Evolutionary conservation across 306 rosid species (phyloP).

Genomic region (Fragaria nilgerrensis): DNA sequence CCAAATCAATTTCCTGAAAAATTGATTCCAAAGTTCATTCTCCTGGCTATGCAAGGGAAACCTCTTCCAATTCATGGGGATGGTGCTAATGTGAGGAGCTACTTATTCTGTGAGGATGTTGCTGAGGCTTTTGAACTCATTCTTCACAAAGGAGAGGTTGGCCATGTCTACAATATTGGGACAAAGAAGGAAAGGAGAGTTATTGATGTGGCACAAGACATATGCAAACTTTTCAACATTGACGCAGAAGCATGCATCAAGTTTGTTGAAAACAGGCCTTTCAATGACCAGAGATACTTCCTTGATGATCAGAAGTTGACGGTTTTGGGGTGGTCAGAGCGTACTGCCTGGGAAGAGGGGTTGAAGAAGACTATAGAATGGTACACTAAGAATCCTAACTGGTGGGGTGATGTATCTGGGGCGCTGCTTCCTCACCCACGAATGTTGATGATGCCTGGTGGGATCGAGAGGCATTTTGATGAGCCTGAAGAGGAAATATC

Average conservation of each 20-base stretch:
- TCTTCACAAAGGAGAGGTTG: conserved; percentile 94
- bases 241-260: conserved; percentile 64
- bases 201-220: conserved; percentile 80
- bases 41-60: conserved; percentile 82
- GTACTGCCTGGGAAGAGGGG: conserved; percentile 85
- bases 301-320: conserved; percentile 81
- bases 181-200: conserved; percentile 87
- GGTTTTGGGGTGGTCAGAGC: conserved; percentile 80
- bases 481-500: conserved; percentile 59
- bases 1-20: conserved; percentile 92
- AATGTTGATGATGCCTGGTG: conserved; percentile 96
- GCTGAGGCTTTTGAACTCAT: conserved; percentile 92
- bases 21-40: conserved; percentile 86
- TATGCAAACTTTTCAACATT: conserved; percentile 63
- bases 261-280: conserved; percentile 90
- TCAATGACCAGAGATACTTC: conserved; percentile 86
- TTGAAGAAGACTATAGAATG: conserved; percentile 86
- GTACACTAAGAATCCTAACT: conserved; percentile 72
- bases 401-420: conserved; percentile 98
- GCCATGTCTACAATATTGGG: conserved; percentile 89
- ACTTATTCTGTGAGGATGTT: conserved; percentile 86
- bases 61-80: conserved; percentile 92
- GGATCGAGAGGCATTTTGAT: conserved; percentile 62
- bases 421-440: conserved; percentile 92
- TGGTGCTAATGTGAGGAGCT: conserved; percentile 91